A percentile compares a stretch with the other conserved stretches of the same genome.
Conservation (phyloP, 352 stramenopile genomes). For the Globisporangium uncinulatum region DNA sequence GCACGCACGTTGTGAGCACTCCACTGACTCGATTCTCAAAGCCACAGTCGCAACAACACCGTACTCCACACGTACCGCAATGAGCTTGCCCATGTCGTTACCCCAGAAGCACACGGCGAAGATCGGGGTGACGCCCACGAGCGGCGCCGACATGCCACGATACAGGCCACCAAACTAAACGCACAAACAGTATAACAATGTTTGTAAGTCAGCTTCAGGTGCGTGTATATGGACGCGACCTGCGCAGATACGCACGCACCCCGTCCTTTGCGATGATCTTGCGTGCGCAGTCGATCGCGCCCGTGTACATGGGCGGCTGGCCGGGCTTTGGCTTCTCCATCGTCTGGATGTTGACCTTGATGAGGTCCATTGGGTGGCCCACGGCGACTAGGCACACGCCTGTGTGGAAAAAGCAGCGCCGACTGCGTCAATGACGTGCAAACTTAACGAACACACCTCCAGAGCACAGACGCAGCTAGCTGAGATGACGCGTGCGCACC, state of each 20-base stretch:
- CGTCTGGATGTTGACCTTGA: slow-evolving; percentile 95
- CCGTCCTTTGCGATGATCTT: slow-evolving; percentile 93
- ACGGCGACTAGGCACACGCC: slow-evolving; percentile 90
- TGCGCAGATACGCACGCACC: slow-evolving; percentile 28
- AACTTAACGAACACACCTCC: background rate
- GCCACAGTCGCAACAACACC: background rate
- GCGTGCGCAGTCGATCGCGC: slow-evolving; percentile 86
- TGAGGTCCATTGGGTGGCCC: slow-evolving; percentile 93
- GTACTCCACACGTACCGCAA: slow-evolving; percentile 54
- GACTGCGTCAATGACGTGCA: background rate
- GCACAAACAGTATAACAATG: slow-evolving; percentile 5
- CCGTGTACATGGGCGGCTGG: slow-evolving; percentile 68
- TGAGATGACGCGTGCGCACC: slow-evolving; percentile 50
- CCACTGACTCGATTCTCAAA: background rate
- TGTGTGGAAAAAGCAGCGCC: slow-evolving; percentile 12
- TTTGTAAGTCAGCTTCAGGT: background rate
- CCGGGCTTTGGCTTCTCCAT: slow-evolving; percentile 67
- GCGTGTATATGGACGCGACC: background rate
- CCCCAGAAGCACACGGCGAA: slow-evolving; percentile 98
- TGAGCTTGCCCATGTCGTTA: slow-evolving; percentile 94
- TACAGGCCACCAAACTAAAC: slow-evolving; percentile 83
- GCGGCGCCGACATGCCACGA: slow-evolving; percentile 92
- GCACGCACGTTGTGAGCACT: background rate
- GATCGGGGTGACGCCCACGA: slow-evolving; percentile 94
- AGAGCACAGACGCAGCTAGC: background rate